Percentiles rank a stretch among this genome's conserved stretches.
These are phyloP conservation scores for Dactylonectria macrodidyma DNA, from an alignment of 2,329 filamentous ascomycete species.

Conservation along the genomic window DNA sequence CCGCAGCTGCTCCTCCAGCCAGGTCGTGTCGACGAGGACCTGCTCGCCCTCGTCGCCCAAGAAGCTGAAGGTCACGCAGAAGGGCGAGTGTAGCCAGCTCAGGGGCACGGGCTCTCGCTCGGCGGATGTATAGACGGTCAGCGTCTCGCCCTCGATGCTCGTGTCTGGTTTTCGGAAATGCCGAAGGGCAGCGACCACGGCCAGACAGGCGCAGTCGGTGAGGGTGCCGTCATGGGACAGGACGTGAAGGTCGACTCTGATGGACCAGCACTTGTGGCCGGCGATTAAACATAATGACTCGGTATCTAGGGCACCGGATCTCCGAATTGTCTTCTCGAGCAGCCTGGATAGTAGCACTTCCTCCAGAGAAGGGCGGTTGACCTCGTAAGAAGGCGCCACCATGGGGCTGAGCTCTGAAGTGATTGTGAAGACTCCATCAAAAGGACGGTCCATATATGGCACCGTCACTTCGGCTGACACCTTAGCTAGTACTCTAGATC, in stretches of 20 bases:
- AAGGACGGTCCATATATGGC: slow-evolving; percentile 89
- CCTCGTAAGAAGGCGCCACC: slow-evolving; percentile 91
- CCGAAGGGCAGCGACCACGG: slow-evolving; percentile 87
- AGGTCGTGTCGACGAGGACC: slow-evolving; percentile 79
- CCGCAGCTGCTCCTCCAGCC: slow-evolving; percentile 83
- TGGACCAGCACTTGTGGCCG: slow-evolving; percentile 90
- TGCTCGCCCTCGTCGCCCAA: slow-evolving; percentile 79
- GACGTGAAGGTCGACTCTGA: slow-evolving; percentile 93
- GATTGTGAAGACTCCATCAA: slow-evolving; percentile 96
- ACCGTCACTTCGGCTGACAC: slow-evolving; percentile 91
- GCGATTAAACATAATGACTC: slow-evolving; percentile 96
- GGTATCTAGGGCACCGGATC: slow-evolving; percentile 92
- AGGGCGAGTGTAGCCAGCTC: slow-evolving; percentile 91
- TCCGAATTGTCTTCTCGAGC: slow-evolving; percentile 93
- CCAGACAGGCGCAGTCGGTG: slow-evolving; percentile 87
- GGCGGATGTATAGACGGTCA: slow-evolving; percentile 86
- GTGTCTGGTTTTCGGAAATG: slow-evolving; percentile 95
- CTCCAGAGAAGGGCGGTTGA: slow-evolving; percentile 84
- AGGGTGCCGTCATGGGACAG: slow-evolving; percentile 93
- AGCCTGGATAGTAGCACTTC: slow-evolving; percentile 90
- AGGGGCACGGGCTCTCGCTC: slow-evolving; percentile 93
- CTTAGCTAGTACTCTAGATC: slow-evolving; percentile 80
- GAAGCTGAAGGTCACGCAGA: slow-evolving; percentile 92
- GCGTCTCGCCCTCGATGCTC: slow-evolving; percentile 84
- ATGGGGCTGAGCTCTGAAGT: slow-evolving; percentile 92